Evolutionary conservation across 1,284 basidiomycete genomes (phyloP), one percentile per base, ranked within the genome.

Genomic region (Cutaneotrichosporon sp.): DNA sequence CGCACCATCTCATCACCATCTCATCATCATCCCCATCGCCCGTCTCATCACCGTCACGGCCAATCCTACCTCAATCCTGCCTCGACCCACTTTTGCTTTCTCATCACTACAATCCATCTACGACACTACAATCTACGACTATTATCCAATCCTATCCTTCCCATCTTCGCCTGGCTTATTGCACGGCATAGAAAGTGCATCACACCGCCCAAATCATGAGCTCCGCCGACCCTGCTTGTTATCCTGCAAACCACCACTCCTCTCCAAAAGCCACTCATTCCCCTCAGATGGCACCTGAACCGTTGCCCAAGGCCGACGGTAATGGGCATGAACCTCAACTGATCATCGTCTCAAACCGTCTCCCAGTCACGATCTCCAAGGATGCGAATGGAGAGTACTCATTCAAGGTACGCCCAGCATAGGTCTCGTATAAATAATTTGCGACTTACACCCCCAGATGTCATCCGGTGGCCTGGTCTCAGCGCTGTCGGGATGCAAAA

Each of bases 261-360:
- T 59, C 57, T 2, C 57, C 57, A 6, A 42, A 45, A 16, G 39
- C 49, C 11, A 22, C 29, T 4, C 29, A 42, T 20, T 59, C 57
- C 2, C 57, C 57, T 3, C 25, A 33, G 12, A 49, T 55, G 24
- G 20, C 38, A 4, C 10, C 35, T n/a, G 49, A 54, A 3, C 7
- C 19, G 3, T 52, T 59, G 3, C 57, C 57, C 0, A 58, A 56
- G 22, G 8, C 25, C 5, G 46, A 54, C 16, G n/a, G 31, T 12
- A 17, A 25, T 9, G 47, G 42, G 2, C 64, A 65, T 29, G 66
- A 69, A 60, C 80, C 80, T 54, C 85, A 90, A 60, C 85, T 97
- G 78, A 88, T 97, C 76, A 88, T 97, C 68, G 91, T 97, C 67
- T 90, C 90, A 49, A 97, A 97, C 76, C 85, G 93, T 53, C 84